These are phyloP conservation scores for Cytospora schulzeri DNA, from an alignment of 2,329 filamentous ascomycete genomes.

Conservation along the genomic window DNA sequence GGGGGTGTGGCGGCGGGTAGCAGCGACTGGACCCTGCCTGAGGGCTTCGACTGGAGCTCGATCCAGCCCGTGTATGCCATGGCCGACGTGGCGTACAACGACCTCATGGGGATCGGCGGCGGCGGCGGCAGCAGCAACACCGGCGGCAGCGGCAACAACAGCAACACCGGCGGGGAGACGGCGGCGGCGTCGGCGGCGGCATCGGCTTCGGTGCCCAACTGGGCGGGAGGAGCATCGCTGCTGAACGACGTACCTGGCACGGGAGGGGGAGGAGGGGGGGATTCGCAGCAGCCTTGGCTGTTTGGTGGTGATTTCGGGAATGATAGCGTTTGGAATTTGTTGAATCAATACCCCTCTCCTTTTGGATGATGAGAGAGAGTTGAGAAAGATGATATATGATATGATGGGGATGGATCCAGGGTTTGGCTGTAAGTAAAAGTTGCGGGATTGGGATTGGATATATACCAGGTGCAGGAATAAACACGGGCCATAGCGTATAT, in stretches of 20 bases:
- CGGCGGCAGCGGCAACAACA: slow-evolving; percentile 21
- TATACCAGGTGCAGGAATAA: background rate
- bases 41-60: slow-evolving; percentile 50
- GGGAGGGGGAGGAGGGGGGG: slow-evolving; percentile 20
- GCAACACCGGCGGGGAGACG: slow-evolving; percentile 29
- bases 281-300: slow-evolving; percentile 28
- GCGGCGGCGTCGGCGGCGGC: slow-evolving; percentile 29
- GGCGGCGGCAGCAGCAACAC: slow-evolving; percentile 32
- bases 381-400: background rate
- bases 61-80: slow-evolving; percentile 60
- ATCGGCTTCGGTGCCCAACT: slow-evolving; percentile 31
- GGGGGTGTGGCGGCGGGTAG: background rate
- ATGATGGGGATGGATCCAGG: background rate
- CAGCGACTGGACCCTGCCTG: slow-evolving; percentile 45
- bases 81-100: slow-evolving; percentile 59
- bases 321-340: slow-evolving; percentile 36
- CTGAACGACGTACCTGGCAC: slow-evolving; percentile 16
- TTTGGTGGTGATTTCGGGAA: slow-evolving; percentile 36
- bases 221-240: slow-evolving; percentile 26
- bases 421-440: too few species aligned
- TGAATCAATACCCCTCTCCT: slow-evolving; percentile 35
- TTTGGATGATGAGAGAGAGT: slow-evolving; percentile 25
- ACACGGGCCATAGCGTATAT: background rate
- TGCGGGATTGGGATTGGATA: too few species aligned
- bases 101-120: slow-evolving; percentile 48